A percentile compares a stretch with the other conserved stretches of the same genome.
These are phyloP conservation scores for Hypoxylon sp. DNA, from an alignment of 2,329 filamentous ascomycete species.

Conservation along the genomic window DNA sequence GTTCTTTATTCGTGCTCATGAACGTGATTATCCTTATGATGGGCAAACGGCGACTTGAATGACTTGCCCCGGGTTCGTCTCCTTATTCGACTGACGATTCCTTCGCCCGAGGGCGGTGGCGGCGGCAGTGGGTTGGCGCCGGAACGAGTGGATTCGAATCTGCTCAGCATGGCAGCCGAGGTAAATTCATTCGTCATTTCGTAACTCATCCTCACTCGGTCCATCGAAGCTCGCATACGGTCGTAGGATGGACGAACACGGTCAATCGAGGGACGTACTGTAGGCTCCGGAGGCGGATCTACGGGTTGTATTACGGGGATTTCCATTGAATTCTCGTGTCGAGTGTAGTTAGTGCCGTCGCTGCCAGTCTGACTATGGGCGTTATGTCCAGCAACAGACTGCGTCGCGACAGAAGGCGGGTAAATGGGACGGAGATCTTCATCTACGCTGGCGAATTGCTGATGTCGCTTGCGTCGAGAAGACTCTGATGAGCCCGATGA, in stretches of 20 bases:
- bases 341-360: slow-evolving; percentile 90
- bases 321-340: slow-evolving; percentile 69
- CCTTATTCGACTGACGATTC: slow-evolving; percentile 46
- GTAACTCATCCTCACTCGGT: slow-evolving; percentile 82
- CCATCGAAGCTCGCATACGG: slow-evolving; percentile 85
- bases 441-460: slow-evolving; percentile 71
- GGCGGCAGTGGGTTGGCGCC: slow-evolving; percentile 22
- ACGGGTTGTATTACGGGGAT: slow-evolving; percentile 46
- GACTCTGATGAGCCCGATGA: slow-evolving; percentile 52
- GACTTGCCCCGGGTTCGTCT: slow-evolving; percentile 48
- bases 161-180: slow-evolving; percentile 82
- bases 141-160: slow-evolving; percentile 79
- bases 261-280: slow-evolving; percentile 67
- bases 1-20: slow-evolving; percentile 42
- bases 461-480: slow-evolving; percentile 64
- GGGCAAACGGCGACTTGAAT: slow-evolving; percentile 46
- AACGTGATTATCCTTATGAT: slow-evolving; percentile 44
- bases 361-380: slow-evolving; percentile 89
- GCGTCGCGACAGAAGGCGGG: slow-evolving; percentile 85
- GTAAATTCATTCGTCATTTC: slow-evolving; percentile 92
- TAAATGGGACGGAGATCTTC: slow-evolving; percentile 95
- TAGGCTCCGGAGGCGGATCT: slow-evolving; percentile 33
- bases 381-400: slow-evolving; percentile 72
- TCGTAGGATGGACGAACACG: slow-evolving; percentile 86
- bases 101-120: slow-evolving; percentile 32